These are phyloP conservation scores for Aristolochia californica DNA, from an alignment of 164 flowering plant genomes.

Conservation along the genomic window DNA sequence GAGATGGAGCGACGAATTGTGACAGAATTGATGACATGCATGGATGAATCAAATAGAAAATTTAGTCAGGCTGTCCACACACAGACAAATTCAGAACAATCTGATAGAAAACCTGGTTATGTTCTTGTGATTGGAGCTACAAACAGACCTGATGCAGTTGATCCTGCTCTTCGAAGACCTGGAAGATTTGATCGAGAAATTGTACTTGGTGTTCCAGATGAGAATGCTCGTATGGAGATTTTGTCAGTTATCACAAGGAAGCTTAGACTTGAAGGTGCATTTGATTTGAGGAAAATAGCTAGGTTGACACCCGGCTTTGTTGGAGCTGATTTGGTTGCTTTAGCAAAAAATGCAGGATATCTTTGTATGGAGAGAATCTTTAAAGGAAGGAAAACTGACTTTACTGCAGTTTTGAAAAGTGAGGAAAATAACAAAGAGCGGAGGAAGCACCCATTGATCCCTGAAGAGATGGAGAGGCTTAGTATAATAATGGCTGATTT, in stretches of 20 bases:
- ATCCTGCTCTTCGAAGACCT: constrained; percentile 80
- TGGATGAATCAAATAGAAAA: constrained; percentile 63
- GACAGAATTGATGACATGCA: constrained; percentile 86
- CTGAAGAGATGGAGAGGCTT: constrained; percentile 67
- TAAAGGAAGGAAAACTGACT: constrained; percentile 35
- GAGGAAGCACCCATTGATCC: constrained; percentile 55
- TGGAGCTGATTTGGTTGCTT: constrained; percentile 77
- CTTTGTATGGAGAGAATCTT: constrained; percentile 68
- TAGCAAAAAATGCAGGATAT: constrained; percentile 71
- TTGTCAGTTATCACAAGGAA: constrained; percentile 49
- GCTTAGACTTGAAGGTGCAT: constrained; percentile 59
- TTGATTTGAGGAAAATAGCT: constrained; percentile 63
- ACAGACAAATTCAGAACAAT: constrained; percentile 23
- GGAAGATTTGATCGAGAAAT: constrained; percentile 92
- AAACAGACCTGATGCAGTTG: constrained; percentile 88
- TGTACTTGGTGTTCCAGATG: constrained; percentile 70
- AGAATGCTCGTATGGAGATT: constrained; percentile 66
- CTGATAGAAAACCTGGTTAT: constrained; percentile 41
- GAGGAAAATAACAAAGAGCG: constrained; percentile 32
- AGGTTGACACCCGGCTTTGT: constrained; percentile 83
- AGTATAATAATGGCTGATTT: constrained; percentile 76
- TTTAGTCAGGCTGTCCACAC: constrained; percentile 15
- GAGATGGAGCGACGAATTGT: constrained; percentile 90
- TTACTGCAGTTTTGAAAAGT: constrained; percentile 15
- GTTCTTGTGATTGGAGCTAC: constrained; percentile 97